Percentiles rank a stretch among this genome's conserved stretches.
These are phyloP conservation scores for Plantago coronopus DNA, from an alignment of 305 asterid species.

Conservation along the genomic window DNA sequence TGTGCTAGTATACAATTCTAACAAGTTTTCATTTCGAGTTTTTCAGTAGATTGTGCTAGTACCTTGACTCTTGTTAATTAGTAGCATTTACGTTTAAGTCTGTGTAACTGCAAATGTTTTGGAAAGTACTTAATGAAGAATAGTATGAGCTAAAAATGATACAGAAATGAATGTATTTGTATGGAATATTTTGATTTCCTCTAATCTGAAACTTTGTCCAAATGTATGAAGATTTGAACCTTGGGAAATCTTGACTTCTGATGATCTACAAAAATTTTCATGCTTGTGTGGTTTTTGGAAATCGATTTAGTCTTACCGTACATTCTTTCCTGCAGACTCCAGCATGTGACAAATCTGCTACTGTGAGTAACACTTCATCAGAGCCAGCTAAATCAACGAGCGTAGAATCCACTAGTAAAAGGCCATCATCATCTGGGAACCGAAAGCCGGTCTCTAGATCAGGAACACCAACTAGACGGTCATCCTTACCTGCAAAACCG, in stretches of 20 bases:
- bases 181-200: too few relatives aligned
- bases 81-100: too few relatives aligned
- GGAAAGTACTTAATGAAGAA: too few relatives aligned
- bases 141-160: too few relatives aligned
- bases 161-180: too few relatives aligned
- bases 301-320: background rate
- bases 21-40: too few relatives aligned
- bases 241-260: too few relatives aligned
- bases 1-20: background rate
- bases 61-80: too few relatives aligned
- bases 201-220: background rate
- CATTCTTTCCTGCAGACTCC: conserved; percentile 2
- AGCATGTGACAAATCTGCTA: background rate
- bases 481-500: conserved; percentile 27
- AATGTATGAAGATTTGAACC: background rate
- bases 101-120: too few relatives aligned
- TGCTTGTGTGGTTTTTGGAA: background rate
- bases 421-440: conserved; percentile 18
- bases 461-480: conserved; percentile 43
- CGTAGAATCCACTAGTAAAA: conserved; percentile 10
- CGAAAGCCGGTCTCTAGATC: conserved; percentile 33
- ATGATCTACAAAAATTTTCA: background rate
- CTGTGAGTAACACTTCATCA: conserved; percentile 9
- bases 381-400: background rate
- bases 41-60: too few relatives aligned